These are phyloP conservation scores for Fraxinus baroniana DNA, from an alignment of 305 asterid species.

Conservation along the genomic window DNA sequence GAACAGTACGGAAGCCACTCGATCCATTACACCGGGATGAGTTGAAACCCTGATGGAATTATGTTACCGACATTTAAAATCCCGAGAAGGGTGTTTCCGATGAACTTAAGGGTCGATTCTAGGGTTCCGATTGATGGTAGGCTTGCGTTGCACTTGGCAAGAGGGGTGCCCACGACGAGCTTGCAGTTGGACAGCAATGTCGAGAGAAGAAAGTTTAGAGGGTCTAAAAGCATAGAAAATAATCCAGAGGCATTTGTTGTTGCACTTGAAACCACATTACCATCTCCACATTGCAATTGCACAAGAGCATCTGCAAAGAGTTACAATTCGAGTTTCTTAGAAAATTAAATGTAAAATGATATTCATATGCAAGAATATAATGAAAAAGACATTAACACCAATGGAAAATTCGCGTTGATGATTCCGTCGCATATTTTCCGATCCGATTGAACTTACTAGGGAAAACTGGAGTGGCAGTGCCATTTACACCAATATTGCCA, in stretches of 20 bases:
- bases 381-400: not conserved
- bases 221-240: conserved; percentile 46
- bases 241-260: conserved; percentile 39
- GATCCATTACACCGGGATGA: conserved; percentile 27
- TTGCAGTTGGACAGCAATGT: conserved; percentile 38
- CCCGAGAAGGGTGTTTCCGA: conserved; percentile 37
- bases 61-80: conserved; percentile 32
- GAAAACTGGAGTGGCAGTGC: conserved; percentile 45
- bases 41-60: conserved; percentile 31
- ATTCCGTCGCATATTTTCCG: not conserved
- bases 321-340: not conserved
- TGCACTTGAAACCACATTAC: conserved; percentile 39
- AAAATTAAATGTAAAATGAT: not conserved
- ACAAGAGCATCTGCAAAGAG: conserved; percentile 45
- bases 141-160: conserved; percentile 44
- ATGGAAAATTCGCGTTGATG: not conserved
- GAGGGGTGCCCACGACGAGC: conserved; percentile 43
- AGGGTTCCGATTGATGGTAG: conserved; percentile 42
- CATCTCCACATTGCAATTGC: conserved; percentile 46
- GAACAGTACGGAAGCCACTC: not conserved
- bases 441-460: conserved; percentile 37
- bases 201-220: conserved; percentile 26
- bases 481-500: conserved; percentile 45
- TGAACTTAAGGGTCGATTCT: conserved; percentile 35
- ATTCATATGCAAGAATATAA: not conserved